phyloP scores from a whole-genome alignment of 495 filamentous ascomycete species.

The Aspergillus conjunctus region DNA sequence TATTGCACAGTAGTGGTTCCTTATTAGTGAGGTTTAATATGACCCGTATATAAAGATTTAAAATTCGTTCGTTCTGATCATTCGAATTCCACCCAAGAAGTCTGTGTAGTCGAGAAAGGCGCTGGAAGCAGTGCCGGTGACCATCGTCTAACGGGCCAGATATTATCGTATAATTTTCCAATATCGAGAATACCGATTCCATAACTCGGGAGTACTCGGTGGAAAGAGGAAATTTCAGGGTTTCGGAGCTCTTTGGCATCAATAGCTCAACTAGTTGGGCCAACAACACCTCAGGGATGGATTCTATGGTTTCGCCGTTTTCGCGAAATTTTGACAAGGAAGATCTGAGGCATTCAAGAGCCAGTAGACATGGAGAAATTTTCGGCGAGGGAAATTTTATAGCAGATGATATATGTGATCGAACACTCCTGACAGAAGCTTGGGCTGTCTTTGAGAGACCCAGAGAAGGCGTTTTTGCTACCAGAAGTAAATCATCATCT shows the following conservation, averaged over 20 bases:
- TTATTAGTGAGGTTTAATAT: conserved; percentile 88
- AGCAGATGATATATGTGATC: conserved; percentile 26
- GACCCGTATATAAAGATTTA: conserved; percentile 61
- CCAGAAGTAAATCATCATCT: conserved; percentile 32
- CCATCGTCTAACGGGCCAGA: conserved; percentile 27
- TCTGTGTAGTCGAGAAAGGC: conserved; percentile 34
- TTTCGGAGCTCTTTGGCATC: conserved; percentile 20
- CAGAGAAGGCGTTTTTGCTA: conserved; percentile 21
- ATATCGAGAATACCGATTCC: conserved; percentile 56
- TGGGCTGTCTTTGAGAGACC: conserved; percentile 37
- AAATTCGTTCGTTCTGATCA: conserved; percentile 25
- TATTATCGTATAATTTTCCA: conserved; percentile 59
- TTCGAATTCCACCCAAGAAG: conserved; percentile 28
- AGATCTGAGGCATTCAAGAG: conserved; percentile 35
- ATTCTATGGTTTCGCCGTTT: conserved; percentile 29
- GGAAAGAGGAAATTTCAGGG: not conserved
- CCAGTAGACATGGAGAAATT: conserved; percentile 36
- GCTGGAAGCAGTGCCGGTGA: conserved; percentile 28
- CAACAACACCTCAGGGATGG: conserved; percentile 31
- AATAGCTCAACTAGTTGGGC: conserved; percentile 32
- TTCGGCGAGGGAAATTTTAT: conserved; percentile 23
- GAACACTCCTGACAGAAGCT: conserved; percentile 30
- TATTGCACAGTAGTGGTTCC: conserved; percentile 63
- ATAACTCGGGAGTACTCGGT: conserved; percentile 25
- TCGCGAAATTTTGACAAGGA: conserved; percentile 33